These are phyloP conservation scores for Kwoniella europaea DNA, from an alignment of 768 basidiomycete species.

Conservation along the genomic window DNA sequence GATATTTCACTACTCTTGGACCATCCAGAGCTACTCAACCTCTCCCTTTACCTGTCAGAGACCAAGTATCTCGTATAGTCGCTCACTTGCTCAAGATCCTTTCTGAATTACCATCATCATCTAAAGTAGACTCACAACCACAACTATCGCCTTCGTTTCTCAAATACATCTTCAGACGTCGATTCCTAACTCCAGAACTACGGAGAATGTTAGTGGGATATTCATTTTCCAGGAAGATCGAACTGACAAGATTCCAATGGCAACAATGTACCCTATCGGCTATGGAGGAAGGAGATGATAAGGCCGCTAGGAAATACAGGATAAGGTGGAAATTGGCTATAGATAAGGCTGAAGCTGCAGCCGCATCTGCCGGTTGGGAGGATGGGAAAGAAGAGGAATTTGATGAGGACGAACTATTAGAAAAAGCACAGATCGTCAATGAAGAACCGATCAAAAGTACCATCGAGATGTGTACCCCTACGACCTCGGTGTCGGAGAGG, in stretches of 20 bases:
- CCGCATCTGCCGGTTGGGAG: background rate
- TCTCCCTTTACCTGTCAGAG: slow-evolving; percentile 15
- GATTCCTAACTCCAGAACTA: slow-evolving; percentile 23
- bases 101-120: slow-evolving; percentile 10
- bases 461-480: background rate
- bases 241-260: slow-evolving; percentile 16
- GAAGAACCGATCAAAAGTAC: background rate
- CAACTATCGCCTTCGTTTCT: slow-evolving; percentile 8
- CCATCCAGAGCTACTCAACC: background rate
- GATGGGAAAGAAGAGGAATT: background rate
- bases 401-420: background rate
- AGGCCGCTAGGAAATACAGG: slow-evolving; percentile 1
- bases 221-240: background rate
- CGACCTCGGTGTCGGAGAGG: background rate
- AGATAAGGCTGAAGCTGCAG: background rate
- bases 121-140: background rate
- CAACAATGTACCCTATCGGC: slow-evolving; percentile 24
- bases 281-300: slow-evolving; percentile 11
- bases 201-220: slow-evolving; percentile 13
- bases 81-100: slow-evolving; percentile 14
- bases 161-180: slow-evolving; percentile 5
- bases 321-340: background rate
- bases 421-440: background rate
- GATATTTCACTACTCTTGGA: background rate
- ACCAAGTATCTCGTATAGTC: slow-evolving; percentile 7